These are phyloP conservation scores for Phlebiopsis gigantea DNA, from an alignment of 768 basidiomycete species.

Conservation along the genomic window DNA sequence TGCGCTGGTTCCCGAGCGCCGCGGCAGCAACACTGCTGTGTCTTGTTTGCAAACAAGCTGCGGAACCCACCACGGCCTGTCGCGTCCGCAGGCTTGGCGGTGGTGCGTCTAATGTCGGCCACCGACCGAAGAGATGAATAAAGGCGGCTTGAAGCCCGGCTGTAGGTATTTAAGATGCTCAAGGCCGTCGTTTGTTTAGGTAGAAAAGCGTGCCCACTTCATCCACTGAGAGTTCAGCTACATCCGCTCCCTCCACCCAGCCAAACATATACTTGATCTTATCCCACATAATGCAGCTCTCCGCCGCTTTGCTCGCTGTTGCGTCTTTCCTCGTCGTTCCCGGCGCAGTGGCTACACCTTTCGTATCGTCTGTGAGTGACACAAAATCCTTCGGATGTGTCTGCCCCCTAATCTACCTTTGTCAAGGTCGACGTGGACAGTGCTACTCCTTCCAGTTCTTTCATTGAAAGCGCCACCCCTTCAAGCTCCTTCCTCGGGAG, in stretches of 20 bases:
- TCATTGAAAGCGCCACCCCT: not conserved
- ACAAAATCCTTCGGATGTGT: no score
- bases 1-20: not conserved
- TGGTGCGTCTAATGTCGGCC: not conserved
- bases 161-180: not conserved
- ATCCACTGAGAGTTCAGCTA: not conserved
- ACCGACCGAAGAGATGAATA: not conserved
- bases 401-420: no score
- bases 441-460: not conserved
- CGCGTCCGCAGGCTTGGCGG: not conserved
- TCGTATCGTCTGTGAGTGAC: not conserved
- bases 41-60: not conserved
- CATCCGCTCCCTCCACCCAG: not conserved
- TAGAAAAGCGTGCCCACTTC: not conserved
- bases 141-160: not conserved
- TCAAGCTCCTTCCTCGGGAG: not conserved
- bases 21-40: not conserved
- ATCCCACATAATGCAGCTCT: not conserved
- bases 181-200: not conserved
- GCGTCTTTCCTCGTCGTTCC: not conserved
- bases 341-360: not conserved
- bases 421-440: no score
- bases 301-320: not conserved
- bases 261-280: not conserved
- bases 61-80: slow-evolving; percentile 6